Conservation (phyloP, 371 early-diverging fungal species). For the Basidiobolus meristosporus region DNA sequence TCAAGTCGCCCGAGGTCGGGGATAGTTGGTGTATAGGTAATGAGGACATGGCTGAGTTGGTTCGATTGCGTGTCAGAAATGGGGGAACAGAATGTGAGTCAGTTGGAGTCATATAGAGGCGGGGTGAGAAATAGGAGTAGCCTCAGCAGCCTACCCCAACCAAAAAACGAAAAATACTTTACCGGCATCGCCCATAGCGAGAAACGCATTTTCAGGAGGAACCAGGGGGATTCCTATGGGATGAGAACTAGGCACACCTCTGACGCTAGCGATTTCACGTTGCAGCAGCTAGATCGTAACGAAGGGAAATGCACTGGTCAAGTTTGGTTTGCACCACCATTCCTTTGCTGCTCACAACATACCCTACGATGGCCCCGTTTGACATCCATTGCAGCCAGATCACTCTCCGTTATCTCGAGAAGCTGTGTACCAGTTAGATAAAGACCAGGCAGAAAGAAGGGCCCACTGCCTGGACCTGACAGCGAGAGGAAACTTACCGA, state of each 20-base stretch:
- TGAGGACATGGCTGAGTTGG: too few relatives aligned
- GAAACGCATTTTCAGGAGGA: constrained; percentile 5
- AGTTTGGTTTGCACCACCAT: too few relatives aligned
- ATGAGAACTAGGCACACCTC: constrained; percentile 11
- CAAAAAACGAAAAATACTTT: background rate
- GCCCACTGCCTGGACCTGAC: background rate
- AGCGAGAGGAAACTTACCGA: constrained; percentile 11
- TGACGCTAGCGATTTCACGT: constrained; percentile 16
- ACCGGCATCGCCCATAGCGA: constrained; percentile 5
- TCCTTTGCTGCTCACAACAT: too few relatives aligned
- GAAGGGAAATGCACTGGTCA: too few relatives aligned
- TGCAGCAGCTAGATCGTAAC: constrained; percentile 18
- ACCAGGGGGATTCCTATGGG: constrained; percentile 6
- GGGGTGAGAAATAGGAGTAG: too few relatives aligned
- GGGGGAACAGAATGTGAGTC: too few relatives aligned
- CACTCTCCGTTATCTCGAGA: constrained; percentile 19
- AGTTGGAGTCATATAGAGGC: too few relatives aligned
- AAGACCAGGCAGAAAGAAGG: background rate
- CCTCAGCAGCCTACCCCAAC: too few relatives aligned
- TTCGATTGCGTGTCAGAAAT: too few relatives aligned
- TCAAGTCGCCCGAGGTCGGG: background rate
- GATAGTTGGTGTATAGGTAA: background rate
- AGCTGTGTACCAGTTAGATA: constrained; percentile 8
- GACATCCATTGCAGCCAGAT: constrained; percentile 20
- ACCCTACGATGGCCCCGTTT: constrained; percentile 28